These are phyloP conservation scores for Pseudozyma hubeiensis DNA, from an alignment of 1,284 basidiomycete genomes.

Conservation along the genomic window DNA sequence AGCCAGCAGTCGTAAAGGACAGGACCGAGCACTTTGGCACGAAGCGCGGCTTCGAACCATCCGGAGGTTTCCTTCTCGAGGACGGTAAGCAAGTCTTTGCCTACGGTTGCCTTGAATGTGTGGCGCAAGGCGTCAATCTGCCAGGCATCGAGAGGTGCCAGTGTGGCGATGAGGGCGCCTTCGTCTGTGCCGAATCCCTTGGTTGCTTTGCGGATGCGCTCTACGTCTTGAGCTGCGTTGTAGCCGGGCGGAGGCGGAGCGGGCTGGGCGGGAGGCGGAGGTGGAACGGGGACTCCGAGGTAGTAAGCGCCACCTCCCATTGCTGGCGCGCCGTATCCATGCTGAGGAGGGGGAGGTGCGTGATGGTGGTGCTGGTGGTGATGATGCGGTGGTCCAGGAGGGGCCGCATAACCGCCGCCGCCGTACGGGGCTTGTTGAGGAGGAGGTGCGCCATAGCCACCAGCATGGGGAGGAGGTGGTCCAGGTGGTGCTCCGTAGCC, in stretches of 20 bases:
- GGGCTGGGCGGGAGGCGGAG: slow-evolving; percentile 58
- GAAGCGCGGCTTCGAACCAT: slow-evolving; percentile 60
- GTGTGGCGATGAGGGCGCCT: slow-evolving; percentile 50
- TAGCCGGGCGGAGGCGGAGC: slow-evolving; percentile 58
- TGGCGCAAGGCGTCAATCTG: slow-evolving; percentile 58
- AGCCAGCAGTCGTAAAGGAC: slow-evolving; percentile 64
- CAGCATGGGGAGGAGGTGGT: slow-evolving; percentile 28
- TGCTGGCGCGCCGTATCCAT: slow-evolving; percentile 49
- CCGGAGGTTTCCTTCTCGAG: slow-evolving; percentile 67
- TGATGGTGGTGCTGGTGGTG: slow-evolving; percentile 23
- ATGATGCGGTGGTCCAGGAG: slow-evolving; percentile 32
- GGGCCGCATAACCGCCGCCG: slow-evolving; percentile 31
- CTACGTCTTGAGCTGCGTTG: slow-evolving; percentile 59
- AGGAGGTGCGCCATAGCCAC: slow-evolving; percentile 40
- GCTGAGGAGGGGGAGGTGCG: slow-evolving; percentile 30
- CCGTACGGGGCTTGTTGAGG: slow-evolving; percentile 31
- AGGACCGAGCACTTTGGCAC: slow-evolving; percentile 61
- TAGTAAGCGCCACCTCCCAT: slow-evolving; percentile 40
- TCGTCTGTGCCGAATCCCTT: slow-evolving; percentile 67
- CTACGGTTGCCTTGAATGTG: slow-evolving; percentile 61
- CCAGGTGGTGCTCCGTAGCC: slow-evolving; percentile 32
- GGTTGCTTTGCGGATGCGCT: slow-evolving; percentile 64
- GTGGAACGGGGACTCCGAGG: slow-evolving; percentile 58
- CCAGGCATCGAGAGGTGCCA: slow-evolving; percentile 61
- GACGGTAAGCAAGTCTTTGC: slow-evolving; percentile 60